These are phyloP conservation scores for Heterobasidion parviporum DNA, from an alignment of 1,284 basidiomycete species.

Conservation along the genomic window DNA sequence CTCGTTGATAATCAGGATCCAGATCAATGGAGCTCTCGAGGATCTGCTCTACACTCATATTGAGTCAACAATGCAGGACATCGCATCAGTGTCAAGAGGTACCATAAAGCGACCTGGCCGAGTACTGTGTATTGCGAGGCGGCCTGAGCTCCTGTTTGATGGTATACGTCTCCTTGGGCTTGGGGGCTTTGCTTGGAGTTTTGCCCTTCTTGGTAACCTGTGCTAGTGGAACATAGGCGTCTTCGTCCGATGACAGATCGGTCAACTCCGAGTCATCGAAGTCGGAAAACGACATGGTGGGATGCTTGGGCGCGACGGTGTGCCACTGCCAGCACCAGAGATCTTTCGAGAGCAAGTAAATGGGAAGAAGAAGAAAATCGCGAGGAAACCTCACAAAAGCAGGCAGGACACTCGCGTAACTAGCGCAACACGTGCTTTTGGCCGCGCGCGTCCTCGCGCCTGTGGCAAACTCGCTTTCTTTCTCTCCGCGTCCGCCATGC, in stretches of 20 bases:
- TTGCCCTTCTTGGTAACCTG: conserved; percentile 11
- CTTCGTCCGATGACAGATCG: conserved; percentile 30
- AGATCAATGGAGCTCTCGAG: conserved; percentile 35
- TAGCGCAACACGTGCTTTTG: background rate
- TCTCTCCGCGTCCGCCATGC: conserved; percentile 34
- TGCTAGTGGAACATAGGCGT: conserved; percentile 22
- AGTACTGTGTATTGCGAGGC: conserved; percentile 35
- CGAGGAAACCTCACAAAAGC: background rate
- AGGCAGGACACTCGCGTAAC: background rate
- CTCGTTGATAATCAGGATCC: conserved; percentile 47
- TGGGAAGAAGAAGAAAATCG: too few species aligned
- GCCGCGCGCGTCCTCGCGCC: conserved; percentile 3
- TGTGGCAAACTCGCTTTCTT: background rate
- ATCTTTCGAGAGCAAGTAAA: too few species aligned
- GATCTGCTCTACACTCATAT: conserved; percentile 32
- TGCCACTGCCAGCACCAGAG: too few species aligned
- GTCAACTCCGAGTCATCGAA: conserved; percentile 33
- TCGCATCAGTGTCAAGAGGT: conserved; percentile 5
- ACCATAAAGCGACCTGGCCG: conserved; percentile 38
- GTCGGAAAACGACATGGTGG: conserved; percentile 19
- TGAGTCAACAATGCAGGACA: background rate
- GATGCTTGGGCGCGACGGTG: background rate
- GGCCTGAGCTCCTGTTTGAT: conserved; percentile 25
- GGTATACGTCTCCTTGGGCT: conserved; percentile 12
- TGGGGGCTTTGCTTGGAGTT: conserved; percentile 11